These are phyloP conservation scores for Arabis alpina DNA, from an alignment of 345 rosid species.

Conservation along the genomic window DNA sequence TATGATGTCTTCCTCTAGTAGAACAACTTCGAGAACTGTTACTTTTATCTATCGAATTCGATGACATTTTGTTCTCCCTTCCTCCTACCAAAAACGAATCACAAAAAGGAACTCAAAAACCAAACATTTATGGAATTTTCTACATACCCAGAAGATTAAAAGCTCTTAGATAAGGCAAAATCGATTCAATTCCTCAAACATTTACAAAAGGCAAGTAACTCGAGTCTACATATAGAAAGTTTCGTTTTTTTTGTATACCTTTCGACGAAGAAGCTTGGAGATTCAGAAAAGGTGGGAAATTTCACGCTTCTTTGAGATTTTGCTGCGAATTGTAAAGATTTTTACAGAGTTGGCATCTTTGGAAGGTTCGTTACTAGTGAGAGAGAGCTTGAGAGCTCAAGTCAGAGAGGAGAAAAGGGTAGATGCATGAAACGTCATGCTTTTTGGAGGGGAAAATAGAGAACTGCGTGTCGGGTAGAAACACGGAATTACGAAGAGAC, in stretches of 20 bases:
- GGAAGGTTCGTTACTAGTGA: not conserved
- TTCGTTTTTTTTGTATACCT: too few species aligned
- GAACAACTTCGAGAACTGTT: slow-evolving; percentile 61
- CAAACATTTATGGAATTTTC: not conserved
- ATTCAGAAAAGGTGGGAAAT: not conserved
- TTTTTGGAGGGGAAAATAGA: not conserved
- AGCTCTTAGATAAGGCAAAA: too few species aligned
- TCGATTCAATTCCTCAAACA: too few species aligned
- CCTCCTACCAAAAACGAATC: slow-evolving; percentile 24
- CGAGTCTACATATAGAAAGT: too few species aligned
- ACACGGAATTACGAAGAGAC: not conserved
- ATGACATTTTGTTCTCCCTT: slow-evolving; percentile 50
- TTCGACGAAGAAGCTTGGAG: too few species aligned
- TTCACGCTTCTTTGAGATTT: slow-evolving; percentile 10
- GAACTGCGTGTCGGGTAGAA: slow-evolving; percentile 13
- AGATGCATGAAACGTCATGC: not conserved
- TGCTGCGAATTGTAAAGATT: not conserved
- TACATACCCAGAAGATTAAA: not conserved
- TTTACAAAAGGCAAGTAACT: too few species aligned
- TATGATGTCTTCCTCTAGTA: slow-evolving; percentile 52
- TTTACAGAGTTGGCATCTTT: slow-evolving; percentile 9
- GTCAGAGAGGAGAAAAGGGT: not conserved
- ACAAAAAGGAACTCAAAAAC: not conserved
- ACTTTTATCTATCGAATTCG: slow-evolving; percentile 52
- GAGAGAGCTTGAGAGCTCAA: not conserved